Percentiles rank a stretch among this genome's conserved stretches.
phyloP scores from a whole-genome alignment of 2,329 filamentous ascomycete species.

The Didymella pomorum region DNA sequence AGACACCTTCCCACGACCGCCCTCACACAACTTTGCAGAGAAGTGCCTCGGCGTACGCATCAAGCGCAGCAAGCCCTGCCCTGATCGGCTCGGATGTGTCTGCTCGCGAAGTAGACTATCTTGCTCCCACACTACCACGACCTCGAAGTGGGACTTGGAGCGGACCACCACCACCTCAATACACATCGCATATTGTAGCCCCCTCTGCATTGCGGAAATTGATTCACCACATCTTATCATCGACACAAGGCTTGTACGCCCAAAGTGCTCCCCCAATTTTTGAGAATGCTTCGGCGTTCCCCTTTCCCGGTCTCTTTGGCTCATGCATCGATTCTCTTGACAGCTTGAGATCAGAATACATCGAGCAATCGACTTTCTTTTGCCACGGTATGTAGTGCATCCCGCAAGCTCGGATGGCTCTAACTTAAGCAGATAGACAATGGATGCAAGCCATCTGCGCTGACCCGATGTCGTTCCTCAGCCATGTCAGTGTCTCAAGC shows the following conservation, averaged over 20 bases:
- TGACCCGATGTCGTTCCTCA: conserved; percentile 43
- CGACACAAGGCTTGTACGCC: conserved; percentile 31
- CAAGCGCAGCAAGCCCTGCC: conserved; percentile 37
- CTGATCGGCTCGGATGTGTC: conserved; percentile 25
- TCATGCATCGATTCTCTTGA: conserved; percentile 26
- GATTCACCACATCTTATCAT: conserved; percentile 1
- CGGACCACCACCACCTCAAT: background rate
- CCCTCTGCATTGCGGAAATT: background rate
- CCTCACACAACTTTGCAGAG: conserved; percentile 8
- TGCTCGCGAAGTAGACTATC: background rate
- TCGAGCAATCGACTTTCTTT: conserved; percentile 31
- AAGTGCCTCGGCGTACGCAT: conserved; percentile 16
- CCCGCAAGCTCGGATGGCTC: background rate
- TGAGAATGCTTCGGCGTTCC: conserved; percentile 34
- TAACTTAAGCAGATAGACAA: conserved; percentile 25
- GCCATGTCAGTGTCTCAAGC: conserved; percentile 44
- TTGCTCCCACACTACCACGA: background rate
- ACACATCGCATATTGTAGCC: background rate
- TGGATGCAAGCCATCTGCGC: conserved; percentile 44
- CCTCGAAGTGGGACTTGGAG: conserved; percentile 15
- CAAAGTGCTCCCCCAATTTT: conserved; percentile 35
- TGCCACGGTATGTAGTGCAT: conserved; percentile 28
- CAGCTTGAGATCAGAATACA: conserved; percentile 36
- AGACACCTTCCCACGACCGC: conserved; percentile 19
- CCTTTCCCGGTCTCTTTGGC: conserved; percentile 25